Conservation (phyloP, 371 early-diverging fungal genomes). For the Caulochytrium protostelioides region DNA sequence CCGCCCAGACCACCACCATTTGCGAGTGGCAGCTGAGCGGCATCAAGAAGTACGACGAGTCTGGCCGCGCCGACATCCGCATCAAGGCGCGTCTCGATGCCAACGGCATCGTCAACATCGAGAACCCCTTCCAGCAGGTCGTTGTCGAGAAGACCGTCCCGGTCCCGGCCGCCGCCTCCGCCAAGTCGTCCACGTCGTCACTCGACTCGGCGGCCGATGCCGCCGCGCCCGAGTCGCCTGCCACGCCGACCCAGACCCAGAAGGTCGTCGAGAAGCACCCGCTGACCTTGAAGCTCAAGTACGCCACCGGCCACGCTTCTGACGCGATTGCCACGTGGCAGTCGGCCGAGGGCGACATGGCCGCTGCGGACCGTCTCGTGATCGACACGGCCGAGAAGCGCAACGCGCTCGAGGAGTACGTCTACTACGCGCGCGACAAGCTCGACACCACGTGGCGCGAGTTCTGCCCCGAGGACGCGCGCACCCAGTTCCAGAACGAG, state of each 20-base stretch:
- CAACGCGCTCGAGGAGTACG: slow-evolving; percentile 92
- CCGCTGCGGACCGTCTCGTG: slow-evolving; percentile 61
- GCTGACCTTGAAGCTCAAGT: slow-evolving; percentile 44
- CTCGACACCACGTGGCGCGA: slow-evolving; percentile 46
- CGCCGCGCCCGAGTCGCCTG: slow-evolving; percentile 7
- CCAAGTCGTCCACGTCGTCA: no score
- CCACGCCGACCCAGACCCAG: slow-evolving; percentile 31
- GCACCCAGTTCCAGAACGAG: slow-evolving; percentile 40
- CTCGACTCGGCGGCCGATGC: slow-evolving; percentile 18
- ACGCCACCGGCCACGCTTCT: slow-evolving; percentile 32
- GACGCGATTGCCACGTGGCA: slow-evolving; percentile 35
- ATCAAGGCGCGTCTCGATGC: slow-evolving; percentile 75
- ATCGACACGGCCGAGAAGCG: slow-evolving; percentile 78
- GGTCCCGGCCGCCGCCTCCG: slow-evolving; percentile 27
- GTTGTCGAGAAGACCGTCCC: slow-evolving; percentile 19
- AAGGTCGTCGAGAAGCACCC: slow-evolving; percentile 75
- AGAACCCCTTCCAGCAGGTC: slow-evolving; percentile 68
- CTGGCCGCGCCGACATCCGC: slow-evolving; percentile 50
- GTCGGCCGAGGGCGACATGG: slow-evolving; percentile 70
- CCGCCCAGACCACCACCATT: slow-evolving; percentile 15
- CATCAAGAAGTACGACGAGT: slow-evolving; percentile 24
- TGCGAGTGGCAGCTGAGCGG: slow-evolving; percentile 19
- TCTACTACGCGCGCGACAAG: slow-evolving; percentile 88
- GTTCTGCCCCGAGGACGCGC: slow-evolving; percentile 47
- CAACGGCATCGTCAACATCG: slow-evolving; percentile 59